phyloP scores from a whole-genome alignment of 495 filamentous ascomycete species.

The Aspergillus taichungensis region DNA sequence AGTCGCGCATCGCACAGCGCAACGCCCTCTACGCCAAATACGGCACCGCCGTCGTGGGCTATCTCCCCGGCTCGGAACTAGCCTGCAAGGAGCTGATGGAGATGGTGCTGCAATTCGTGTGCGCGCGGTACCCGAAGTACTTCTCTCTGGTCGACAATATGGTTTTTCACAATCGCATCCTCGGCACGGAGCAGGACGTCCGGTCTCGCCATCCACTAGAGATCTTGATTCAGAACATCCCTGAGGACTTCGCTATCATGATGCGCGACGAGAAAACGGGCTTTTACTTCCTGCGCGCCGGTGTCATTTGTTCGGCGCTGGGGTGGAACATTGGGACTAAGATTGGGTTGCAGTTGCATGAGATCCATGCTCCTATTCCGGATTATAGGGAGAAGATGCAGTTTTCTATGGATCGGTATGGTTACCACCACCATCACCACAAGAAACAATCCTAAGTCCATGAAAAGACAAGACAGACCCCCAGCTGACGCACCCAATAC shows the following conservation, averaged over 20 bases:
- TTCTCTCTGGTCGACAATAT: slow-evolving; percentile 57
- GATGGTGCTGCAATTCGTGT: slow-evolving; percentile 72
- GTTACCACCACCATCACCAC: not conserved
- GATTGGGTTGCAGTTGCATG: slow-evolving; percentile 59
- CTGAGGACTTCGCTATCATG: slow-evolving; percentile 82
- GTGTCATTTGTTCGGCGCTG: slow-evolving; percentile 67
- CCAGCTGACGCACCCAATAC: slow-evolving; percentile 1
- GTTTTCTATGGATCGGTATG: slow-evolving; percentile 74
- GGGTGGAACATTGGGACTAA: slow-evolving; percentile 78
- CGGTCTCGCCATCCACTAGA: slow-evolving; percentile 57
- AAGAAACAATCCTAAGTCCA: too few relatives aligned
- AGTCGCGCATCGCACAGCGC: slow-evolving; percentile 59
- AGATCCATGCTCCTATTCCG: slow-evolving; percentile 72
- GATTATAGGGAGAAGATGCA: slow-evolving; percentile 91
- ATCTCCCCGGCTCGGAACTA: slow-evolving; percentile 69
- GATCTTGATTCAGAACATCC: slow-evolving; percentile 71
- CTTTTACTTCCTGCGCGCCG: slow-evolving; percentile 68
- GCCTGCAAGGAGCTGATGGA: slow-evolving; percentile 90
- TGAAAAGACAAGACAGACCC: too few relatives aligned
- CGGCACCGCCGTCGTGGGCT: slow-evolving; percentile 55
- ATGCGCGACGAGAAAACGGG: slow-evolving; percentile 64
- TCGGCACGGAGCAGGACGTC: slow-evolving; percentile 55
- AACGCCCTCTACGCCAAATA: slow-evolving; percentile 57
- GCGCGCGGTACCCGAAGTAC: slow-evolving; percentile 69
- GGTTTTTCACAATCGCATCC: slow-evolving; percentile 62